Base-by-base conservation (phyloP, 345 rosid genomes). In the Hibiscus tridactylites region DNA sequence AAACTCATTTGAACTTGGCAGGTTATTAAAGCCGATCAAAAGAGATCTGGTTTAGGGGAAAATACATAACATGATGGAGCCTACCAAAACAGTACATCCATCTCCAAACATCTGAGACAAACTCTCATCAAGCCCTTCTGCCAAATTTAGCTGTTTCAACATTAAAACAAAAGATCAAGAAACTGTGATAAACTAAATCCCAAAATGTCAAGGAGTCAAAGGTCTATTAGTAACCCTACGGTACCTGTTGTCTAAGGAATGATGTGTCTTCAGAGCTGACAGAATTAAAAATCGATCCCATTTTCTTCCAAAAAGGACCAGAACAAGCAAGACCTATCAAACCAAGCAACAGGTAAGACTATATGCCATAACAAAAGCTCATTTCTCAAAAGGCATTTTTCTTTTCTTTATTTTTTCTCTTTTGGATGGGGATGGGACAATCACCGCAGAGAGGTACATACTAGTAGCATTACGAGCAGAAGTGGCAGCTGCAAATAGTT, bases 271-370 rank as follows among this genome's bases (percentile, higher is more conserved):
- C 97, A 28, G 82, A 74, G 81, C 75, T 78, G 44, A 86, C 82
- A 70, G 89, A 80, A 76, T 84, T 79, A 81, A 95, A 95, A 39
- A 83, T 68, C 75, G 80, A 81, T 78, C 88, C 90, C 94, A 92
- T 83, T 83, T 89, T 89, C 86, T 89, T 87, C 98, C 99, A 92
- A 81, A 90, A 88, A 65, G 82, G 79, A 74, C 91, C 86, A 78
- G 87, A 82, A 77, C 87, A 90, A 62, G 94, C 89, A 65, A 78
- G 78, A 80, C 79, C 99, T 95, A 68, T 72, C 79, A 26, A 77
- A 82, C 52, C 13, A 81, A 68, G 74, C 33, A 35, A 68, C 12
- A 49, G 13, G 28, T 37, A 70, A 39, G 47, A 16, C 68, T 61
- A 37, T 17, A 53, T 53, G 50, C 59, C 62, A 13, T 17, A 63